phyloP scores from a whole-genome alignment of 176 grass and related monocot species.

The Phyllostachys edulis region DNA sequence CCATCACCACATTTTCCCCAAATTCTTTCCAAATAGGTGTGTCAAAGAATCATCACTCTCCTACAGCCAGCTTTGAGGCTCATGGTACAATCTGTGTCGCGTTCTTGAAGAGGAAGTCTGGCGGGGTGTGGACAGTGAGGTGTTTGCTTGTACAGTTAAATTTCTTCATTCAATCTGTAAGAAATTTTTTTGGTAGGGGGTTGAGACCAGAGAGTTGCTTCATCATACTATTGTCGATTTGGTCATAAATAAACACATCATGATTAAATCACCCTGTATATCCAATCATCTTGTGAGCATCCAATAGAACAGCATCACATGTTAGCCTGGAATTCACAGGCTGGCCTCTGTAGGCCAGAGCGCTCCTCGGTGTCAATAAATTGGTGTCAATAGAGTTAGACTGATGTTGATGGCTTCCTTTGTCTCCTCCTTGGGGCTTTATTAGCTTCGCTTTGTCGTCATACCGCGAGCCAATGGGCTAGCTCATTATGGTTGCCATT shows the following conservation, averaged over 20 bases:
- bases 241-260: conserved; percentile 34
- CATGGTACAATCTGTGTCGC: not conserved
- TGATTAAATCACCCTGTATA: conserved; percentile 35
- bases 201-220: conserved; percentile 22
- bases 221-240: conserved; percentile 37
- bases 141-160: conserved; percentile 74
- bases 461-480: conserved; percentile 19
- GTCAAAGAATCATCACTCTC: conserved; percentile 23
- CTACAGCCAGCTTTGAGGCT: conserved; percentile 26
- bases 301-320: conserved; percentile 44
- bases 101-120: conserved; percentile 19
- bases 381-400: conserved; percentile 39
- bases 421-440: conserved; percentile 20
- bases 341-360: conserved; percentile 36
- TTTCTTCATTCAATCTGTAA: conserved; percentile 92
- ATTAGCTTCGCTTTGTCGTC: conserved; percentile 42
- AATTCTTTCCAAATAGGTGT: conserved; percentile 56
- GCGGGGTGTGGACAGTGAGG: conserved; percentile 11
- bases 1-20: conserved; percentile 7
- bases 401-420: conserved; percentile 18
- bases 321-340: conserved; percentile 43
- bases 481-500: conserved; percentile 31
- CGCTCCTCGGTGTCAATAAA: conserved; percentile 37
- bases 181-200: conserved; percentile 59
- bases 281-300: conserved; percentile 36